Percentiles rank a stretch among this genome's conserved stretches.
These are phyloP conservation scores for Cercospora citrullina DNA, from an alignment of 2,329 filamentous ascomycete species.

Conservation along the genomic window DNA sequence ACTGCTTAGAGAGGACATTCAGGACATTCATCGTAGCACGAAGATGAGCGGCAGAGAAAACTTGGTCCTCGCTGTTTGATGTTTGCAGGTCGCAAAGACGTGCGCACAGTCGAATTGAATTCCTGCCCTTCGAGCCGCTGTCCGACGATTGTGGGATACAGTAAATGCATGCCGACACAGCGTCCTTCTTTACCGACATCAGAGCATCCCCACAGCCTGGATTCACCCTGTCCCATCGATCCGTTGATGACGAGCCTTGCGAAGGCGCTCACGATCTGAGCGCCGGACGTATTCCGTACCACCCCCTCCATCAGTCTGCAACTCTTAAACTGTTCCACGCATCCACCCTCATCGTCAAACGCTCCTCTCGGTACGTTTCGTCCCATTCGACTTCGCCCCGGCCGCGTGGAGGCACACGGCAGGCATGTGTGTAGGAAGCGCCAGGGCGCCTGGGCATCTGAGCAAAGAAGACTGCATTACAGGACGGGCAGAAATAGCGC, in stretches of 20 bases:
- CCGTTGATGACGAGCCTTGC: neutral
- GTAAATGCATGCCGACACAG: too few relatives aligned
- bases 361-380: neutral
- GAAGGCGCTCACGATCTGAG: neutral
- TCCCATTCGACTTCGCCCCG: neutral
- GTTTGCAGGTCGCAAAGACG: too few relatives aligned
- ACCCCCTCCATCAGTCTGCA: neutral
- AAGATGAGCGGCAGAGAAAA: too few relatives aligned
- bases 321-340: neutral
- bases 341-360: neutral
- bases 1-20: too few relatives aligned
- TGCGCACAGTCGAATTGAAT: too few relatives aligned
- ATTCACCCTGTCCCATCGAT: neutral
- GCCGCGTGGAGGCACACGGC: neutral
- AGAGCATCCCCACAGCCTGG: too few relatives aligned
- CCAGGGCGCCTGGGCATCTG: neutral
- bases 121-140: too few relatives aligned
- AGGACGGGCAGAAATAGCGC: neutral
- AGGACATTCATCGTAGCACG: too few relatives aligned
- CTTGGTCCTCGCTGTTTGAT: too few relatives aligned
- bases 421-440: neutral
- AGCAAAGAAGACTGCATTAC: neutral
- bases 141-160: too few relatives aligned
- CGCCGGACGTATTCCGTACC: neutral
- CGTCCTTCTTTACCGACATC: too few relatives aligned